These are phyloP conservation scores for Thalassia testudinum DNA, from an alignment of 116 monocot genomes.

Conservation along the genomic window DNA sequence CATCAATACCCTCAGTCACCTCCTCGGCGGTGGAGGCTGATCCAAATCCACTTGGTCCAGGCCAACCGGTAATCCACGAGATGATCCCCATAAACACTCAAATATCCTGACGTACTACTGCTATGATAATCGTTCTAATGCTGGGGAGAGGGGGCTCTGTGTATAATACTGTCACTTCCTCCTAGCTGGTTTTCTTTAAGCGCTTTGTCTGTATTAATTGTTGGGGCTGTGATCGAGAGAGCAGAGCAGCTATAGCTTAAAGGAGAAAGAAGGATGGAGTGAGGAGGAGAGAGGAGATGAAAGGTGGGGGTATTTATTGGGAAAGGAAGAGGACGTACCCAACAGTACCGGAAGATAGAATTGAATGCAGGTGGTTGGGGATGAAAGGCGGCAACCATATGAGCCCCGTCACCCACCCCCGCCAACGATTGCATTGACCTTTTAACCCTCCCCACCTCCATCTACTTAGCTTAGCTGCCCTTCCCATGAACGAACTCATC, in stretches of 20 bases:
- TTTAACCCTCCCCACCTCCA: too few relatives aligned
- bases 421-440: too few relatives aligned
- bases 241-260: not conserved
- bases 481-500: too few relatives aligned
- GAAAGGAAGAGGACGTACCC: not conserved
- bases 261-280: not conserved
- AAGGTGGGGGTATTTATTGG: not conserved
- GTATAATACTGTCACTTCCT: not conserved
- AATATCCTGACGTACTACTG: not conserved
- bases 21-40: conserved; percentile 77
- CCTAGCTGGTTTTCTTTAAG: not conserved
- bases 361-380: not conserved
- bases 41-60: conserved; percentile 70
- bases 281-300: not conserved
- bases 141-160: too few relatives aligned
- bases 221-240: not conserved
- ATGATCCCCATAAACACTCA: conserved; percentile 1
- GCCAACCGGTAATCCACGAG: conserved; percentile 5
- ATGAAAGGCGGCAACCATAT: not conserved
- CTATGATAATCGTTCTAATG: not conserved
- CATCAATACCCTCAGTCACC: conserved; percentile 61
- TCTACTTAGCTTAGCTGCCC: too few relatives aligned
- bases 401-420: not conserved
- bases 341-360: not conserved
- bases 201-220: not conserved